phyloP scores from a whole-genome alignment of 345 rosid genomes.

The Ailanthus altissimus region DNA sequence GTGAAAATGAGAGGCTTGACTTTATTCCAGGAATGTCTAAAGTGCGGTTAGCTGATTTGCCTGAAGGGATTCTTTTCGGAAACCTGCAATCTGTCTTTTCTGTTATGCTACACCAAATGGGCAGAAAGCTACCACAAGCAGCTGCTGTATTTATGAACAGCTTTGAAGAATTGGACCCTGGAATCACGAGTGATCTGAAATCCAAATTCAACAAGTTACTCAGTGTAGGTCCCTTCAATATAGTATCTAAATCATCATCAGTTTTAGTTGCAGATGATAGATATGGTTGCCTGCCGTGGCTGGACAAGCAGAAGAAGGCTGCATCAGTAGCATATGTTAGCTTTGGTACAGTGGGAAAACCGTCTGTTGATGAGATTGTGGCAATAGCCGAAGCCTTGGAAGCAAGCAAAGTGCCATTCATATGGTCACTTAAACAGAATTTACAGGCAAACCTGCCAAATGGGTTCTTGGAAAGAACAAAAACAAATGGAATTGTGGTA shows the following conservation, averaged over 20 bases:
- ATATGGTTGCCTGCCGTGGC: slow-evolving; percentile 37
- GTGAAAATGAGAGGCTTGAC: not conserved
- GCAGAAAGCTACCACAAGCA: slow-evolving; percentile 32
- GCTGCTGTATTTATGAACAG: slow-evolving; percentile 42
- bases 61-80: slow-evolving; percentile 28
- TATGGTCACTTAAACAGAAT: slow-evolving; percentile 44
- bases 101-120: slow-evolving; percentile 31
- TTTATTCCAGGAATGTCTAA: slow-evolving; percentile 17
- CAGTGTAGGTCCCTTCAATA: slow-evolving; percentile 40
- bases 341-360: slow-evolving; percentile 40
- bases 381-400: slow-evolving; percentile 44
- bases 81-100: slow-evolving; percentile 22
- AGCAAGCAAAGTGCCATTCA: slow-evolving; percentile 27
- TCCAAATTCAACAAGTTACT: slow-evolving; percentile 37
- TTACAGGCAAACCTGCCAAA: slow-evolving; percentile 31
- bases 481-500: slow-evolving; percentile 32
- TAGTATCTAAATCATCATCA: slow-evolving; percentile 7
- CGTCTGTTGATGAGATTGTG: slow-evolving; percentile 35
- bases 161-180: slow-evolving; percentile 44
- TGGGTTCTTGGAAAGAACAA: slow-evolving; percentile 39
- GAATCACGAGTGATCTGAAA: slow-evolving; percentile 31
- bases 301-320: slow-evolving; percentile 27
- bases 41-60: slow-evolving; percentile 8
- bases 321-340: slow-evolving; percentile 44
- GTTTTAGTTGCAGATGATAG: slow-evolving; percentile 12